phyloP scores from a whole-genome alignment of 1,284 basidiomycete genomes.

The Quambalaria eucalypti region DNA sequence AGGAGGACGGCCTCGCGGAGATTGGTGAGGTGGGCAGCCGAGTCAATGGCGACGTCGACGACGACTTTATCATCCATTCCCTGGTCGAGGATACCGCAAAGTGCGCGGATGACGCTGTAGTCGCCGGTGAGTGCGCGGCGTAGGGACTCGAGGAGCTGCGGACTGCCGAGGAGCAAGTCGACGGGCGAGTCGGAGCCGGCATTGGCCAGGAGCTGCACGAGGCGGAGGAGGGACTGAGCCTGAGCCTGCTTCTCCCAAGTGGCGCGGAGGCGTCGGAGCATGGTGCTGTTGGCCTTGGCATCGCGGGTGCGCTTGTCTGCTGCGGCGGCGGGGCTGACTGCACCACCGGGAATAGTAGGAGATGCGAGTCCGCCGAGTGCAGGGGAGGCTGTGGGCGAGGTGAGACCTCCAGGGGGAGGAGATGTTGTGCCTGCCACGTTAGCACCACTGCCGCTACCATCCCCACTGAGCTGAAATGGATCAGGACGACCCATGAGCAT shows the following conservation, averaged over 20 bases:
- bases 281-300: constrained; percentile 11
- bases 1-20: constrained; percentile 40
- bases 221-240: constrained; percentile 67
- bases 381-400: neutral
- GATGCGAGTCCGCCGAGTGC: no score
- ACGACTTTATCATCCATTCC: constrained; percentile 38
- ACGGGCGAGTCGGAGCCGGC: constrained; percentile 22
- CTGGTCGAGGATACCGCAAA: constrained; percentile 39
- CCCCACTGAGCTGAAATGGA: constrained; percentile 54
- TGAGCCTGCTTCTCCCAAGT: constrained; percentile 65
- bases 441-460: constrained; percentile 3
- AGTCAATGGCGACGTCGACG: constrained; percentile 42
- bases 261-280: constrained; percentile 22
- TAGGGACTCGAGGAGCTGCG: constrained; percentile 33
- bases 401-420: no score
- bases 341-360: no score
- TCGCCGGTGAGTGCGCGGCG: constrained; percentile 40
- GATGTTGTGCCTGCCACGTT: neutral
- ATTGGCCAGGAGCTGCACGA: constrained; percentile 71
- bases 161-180: constrained; percentile 35
- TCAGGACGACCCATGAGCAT: constrained; percentile 68
- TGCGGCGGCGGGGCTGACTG: neutral
- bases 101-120: constrained; percentile 38
- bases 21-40: constrained; percentile 40
- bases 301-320: neutral